Evolutionary conservation across 2,329 filamentous ascomycete species (phyloP).

Genomic region (Simplicillium aogashimaense): DNA sequence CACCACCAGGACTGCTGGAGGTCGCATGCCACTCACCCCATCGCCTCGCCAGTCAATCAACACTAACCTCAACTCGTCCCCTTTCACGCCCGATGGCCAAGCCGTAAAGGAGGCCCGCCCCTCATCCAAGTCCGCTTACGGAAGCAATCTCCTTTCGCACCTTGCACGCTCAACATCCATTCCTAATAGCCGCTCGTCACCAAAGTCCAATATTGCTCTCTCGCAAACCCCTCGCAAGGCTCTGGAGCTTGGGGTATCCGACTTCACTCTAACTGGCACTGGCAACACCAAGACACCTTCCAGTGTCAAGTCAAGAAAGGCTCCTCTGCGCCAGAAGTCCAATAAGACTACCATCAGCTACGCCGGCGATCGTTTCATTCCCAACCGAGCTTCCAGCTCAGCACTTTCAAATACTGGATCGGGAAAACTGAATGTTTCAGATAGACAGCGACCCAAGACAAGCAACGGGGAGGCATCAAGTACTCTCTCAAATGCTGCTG

Average conservation of each 20-base stretch:
- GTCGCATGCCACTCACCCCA: constrained; percentile 87
- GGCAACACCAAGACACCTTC: constrained; percentile 54
- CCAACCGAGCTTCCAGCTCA: constrained; percentile 83
- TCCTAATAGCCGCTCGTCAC: constrained; percentile 68
- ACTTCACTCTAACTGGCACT: constrained; percentile 84
- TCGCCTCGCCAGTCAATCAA: constrained; percentile 65
- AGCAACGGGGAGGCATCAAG: constrained; percentile 61
- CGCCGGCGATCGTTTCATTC: constrained; percentile 86
- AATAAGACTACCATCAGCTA: constrained; percentile 77
- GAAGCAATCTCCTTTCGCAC: constrained; percentile 69
- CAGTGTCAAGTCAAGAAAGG: constrained; percentile 47
- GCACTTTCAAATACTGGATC: constrained; percentile 74
- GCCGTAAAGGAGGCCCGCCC: constrained; percentile 39
- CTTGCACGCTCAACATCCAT: constrained; percentile 62
- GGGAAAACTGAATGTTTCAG: constrained; percentile 66
- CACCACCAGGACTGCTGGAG: constrained; percentile 83
- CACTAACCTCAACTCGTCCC: constrained; percentile 55
- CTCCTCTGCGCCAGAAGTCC: constrained; percentile 39
- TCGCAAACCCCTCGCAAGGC: constrained; percentile 69
- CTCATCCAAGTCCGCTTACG: constrained; percentile 64
- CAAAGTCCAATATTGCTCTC: constrained; percentile 91
- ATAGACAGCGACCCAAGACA: constrained; percentile 64
- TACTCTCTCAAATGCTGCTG: constrained; percentile 67
- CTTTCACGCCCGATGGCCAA: constrained; percentile 63
- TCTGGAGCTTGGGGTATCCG: constrained; percentile 83